Evolutionary conservation across 2,329 filamentous ascomycete species (phyloP).

Genomic region (Pestalotiopsis sp.): DNA sequence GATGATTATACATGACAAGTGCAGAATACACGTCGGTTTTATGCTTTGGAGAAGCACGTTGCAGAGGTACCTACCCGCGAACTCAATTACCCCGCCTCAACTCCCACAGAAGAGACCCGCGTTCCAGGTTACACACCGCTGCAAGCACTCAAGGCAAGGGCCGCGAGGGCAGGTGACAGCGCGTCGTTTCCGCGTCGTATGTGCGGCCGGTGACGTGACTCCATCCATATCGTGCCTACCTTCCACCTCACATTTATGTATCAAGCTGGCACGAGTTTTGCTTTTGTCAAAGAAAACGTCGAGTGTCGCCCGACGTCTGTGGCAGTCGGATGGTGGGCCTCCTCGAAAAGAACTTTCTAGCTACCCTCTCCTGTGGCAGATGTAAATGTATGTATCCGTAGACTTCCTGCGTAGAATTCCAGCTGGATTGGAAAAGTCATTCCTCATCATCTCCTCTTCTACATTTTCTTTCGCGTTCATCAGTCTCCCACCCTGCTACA

Average conservation of each 20-base stretch:
- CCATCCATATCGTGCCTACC: not conserved
- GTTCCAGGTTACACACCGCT: slow-evolving; percentile 3
- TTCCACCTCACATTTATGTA: not conserved
- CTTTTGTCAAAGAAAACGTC: not conserved
- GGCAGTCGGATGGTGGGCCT: not conserved
- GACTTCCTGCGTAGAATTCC: not conserved
- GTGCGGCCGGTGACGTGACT: not conserved
- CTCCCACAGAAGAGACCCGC: not conserved
- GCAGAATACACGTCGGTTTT: not conserved
- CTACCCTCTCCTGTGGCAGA: not conserved
- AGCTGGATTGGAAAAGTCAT: not conserved
- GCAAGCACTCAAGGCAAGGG: not conserved
- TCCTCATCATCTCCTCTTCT: not conserved
- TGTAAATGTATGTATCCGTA: not conserved
- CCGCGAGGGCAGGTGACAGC: slow-evolving; percentile 1
- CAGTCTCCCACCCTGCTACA: too few species aligned
- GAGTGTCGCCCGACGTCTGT: not conserved
- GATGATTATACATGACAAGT: not conserved
- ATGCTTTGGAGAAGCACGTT: not conserved
- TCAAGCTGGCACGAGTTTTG: not conserved
- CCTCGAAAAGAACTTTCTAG: not conserved
- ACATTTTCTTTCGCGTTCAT: too few species aligned
- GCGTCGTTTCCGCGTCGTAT: slow-evolving; percentile 6
- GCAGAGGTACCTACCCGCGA: not conserved
- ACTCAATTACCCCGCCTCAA: not conserved